Evolutionary conservation across 2,329 filamentous ascomycete species (phyloP).

Genomic region (Botrytis porri): DNA sequence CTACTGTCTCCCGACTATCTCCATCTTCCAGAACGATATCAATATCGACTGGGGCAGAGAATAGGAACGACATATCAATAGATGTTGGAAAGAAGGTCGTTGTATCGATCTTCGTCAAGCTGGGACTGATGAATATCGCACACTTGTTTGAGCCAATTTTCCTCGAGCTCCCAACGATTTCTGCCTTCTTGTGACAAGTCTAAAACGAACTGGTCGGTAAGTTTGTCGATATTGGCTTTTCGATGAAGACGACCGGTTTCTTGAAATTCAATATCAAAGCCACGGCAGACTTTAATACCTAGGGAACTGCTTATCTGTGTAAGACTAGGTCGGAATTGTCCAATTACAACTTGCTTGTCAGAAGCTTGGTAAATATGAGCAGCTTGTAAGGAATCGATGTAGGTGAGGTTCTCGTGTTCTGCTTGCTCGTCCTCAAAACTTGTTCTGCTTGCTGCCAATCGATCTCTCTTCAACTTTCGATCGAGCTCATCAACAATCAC

Average conservation of each 20-base stretch:
- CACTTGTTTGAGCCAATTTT: background rate
- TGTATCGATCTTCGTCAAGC: background rate
- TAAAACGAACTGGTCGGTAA: background rate
- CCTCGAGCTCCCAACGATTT: background rate
- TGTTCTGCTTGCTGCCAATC: background rate
- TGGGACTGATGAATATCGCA: background rate
- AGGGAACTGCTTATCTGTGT: background rate
- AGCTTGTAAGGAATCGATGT: background rate
- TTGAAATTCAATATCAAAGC: background rate
- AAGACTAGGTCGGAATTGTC: background rate
- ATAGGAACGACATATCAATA: conserved; percentile 84
- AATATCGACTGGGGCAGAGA: conserved; percentile 97
- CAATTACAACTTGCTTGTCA: background rate
- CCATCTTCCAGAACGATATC: conserved; percentile 95
- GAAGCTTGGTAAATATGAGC: background rate
- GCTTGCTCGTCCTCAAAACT: background rate
- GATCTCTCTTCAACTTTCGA: background rate
- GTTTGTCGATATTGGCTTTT: background rate
- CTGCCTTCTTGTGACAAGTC: background rate
- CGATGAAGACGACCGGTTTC: background rate
- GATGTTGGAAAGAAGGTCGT: background rate
- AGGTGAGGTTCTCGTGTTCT: background rate
- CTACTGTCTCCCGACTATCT: conserved; percentile 91
- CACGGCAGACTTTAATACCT: background rate
- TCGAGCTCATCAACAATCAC: background rate